These are phyloP conservation scores for Fusarium xylarioides DNA, from an alignment of 2,329 filamentous ascomycete species.

Conservation along the genomic window DNA sequence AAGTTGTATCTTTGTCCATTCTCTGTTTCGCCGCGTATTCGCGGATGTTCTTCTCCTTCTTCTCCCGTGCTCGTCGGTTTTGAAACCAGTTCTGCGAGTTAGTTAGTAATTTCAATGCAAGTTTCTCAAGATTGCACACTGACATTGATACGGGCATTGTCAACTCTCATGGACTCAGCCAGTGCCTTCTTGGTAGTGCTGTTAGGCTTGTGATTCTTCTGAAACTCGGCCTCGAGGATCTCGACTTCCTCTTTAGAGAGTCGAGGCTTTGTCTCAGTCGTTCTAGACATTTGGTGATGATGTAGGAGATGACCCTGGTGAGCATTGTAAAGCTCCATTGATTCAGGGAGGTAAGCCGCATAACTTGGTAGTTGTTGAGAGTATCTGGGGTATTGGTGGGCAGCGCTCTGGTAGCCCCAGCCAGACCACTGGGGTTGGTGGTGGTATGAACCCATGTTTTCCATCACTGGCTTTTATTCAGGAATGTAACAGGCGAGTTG, in stretches of 20 bases:
- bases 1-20: slow-evolving; percentile 47
- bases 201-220: slow-evolving; percentile 71
- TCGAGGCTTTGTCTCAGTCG: slow-evolving; percentile 60
- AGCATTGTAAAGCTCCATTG: slow-evolving; percentile 50
- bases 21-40: slow-evolving; percentile 53
- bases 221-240: slow-evolving; percentile 67
- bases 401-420: slow-evolving; percentile 47
- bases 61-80: slow-evolving; percentile 71
- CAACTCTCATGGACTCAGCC: slow-evolving; percentile 69
- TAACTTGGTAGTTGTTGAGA: slow-evolving; percentile 48
- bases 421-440: slow-evolving; percentile 49
- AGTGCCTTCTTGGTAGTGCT: slow-evolving; percentile 69
- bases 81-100: slow-evolving; percentile 72
- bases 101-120: slow-evolving; percentile 44
- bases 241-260: slow-evolving; percentile 69
- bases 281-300: slow-evolving; percentile 52
- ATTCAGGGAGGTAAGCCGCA: slow-evolving; percentile 50
- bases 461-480: slow-evolving; percentile 29
- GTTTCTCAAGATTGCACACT: slow-evolving; percentile 26
- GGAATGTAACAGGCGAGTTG: slow-evolving; percentile 19
- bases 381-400: slow-evolving; percentile 46
- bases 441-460: slow-evolving; percentile 48
- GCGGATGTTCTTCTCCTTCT: slow-evolving; percentile 67
- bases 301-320: slow-evolving; percentile 51
- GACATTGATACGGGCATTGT: slow-evolving; percentile 71